Conservation (phyloP, 495 filamentous ascomycete genomes). For the Neurospora sublineolata region DNA sequence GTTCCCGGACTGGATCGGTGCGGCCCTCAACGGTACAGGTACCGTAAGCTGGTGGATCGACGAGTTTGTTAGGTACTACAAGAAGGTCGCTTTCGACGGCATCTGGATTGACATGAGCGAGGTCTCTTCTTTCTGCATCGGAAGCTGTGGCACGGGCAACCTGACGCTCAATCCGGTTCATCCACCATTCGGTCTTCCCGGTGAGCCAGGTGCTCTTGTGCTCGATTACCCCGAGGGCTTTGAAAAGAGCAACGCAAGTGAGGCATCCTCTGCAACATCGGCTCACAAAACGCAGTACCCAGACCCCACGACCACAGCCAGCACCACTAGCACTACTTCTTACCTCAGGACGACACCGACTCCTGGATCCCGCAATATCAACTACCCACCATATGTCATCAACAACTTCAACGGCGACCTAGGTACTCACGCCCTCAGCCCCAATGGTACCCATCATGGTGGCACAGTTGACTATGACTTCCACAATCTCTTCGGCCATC, state of each 20-base stretch:
- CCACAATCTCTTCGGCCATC: conserved; percentile 66
- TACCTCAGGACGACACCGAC: conserved; percentile 57
- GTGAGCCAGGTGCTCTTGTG: conserved; percentile 48
- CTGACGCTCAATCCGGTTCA: conserved; percentile 60
- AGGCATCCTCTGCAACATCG: conserved; percentile 48
- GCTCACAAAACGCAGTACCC: conserved; percentile 21
- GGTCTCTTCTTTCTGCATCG: conserved; percentile 68
- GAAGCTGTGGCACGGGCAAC: conserved; percentile 61
- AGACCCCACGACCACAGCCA: conserved; percentile 14
- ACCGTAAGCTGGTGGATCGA: conserved; percentile 60
- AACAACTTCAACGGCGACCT: conserved; percentile 72
- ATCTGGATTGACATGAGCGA: conserved; percentile 90
- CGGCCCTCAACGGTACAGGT: conserved; percentile 48
- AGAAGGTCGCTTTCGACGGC: conserved; percentile 61
- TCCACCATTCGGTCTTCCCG: conserved; percentile 54
- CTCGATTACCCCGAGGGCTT: conserved; percentile 63
- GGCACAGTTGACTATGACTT: conserved; percentile 69
- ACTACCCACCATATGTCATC: conserved; percentile 71
- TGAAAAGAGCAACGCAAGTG: conserved; percentile 55
- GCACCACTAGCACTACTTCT: conserved; percentile 31
- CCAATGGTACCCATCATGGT: conserved; percentile 68
- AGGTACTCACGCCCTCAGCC: conserved; percentile 58
- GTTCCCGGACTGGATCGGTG: conserved; percentile 43
- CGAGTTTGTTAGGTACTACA: conserved; percentile 49
- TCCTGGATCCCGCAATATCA: conserved; percentile 59